phyloP scores from a whole-genome alignment of 768 basidiomycete species.

The Ephemerocybe angulata region DNA sequence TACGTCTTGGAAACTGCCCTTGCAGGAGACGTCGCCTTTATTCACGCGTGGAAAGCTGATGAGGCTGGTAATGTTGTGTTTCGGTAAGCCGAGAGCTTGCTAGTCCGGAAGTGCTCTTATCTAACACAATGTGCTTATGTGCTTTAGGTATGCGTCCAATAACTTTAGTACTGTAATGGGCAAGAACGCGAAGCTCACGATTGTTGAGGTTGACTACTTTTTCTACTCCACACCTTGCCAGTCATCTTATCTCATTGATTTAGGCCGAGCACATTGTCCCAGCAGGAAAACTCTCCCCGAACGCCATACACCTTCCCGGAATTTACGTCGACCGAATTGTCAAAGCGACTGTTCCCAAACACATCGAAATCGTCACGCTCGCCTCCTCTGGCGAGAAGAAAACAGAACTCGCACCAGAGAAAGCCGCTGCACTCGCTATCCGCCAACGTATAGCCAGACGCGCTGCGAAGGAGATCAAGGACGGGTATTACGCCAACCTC shows the following conservation, averaged over 20 bases:
- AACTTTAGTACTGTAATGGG: conserved; percentile 89
- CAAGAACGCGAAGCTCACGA: conserved; percentile 82
- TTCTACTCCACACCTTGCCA: neutral
- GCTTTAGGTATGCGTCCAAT: conserved; percentile 73
- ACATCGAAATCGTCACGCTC: conserved; percentile 72
- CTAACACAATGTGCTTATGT: no score
- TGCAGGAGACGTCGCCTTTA: conserved; percentile 77
- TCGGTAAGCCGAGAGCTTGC: conserved; percentile 44
- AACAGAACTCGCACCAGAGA: conserved; percentile 39
- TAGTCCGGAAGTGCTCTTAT: neutral
- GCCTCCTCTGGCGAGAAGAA: conserved; percentile 41
- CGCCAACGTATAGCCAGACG: conserved; percentile 79
- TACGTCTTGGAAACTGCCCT: conserved; percentile 82
- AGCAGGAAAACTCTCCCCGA: conserved; percentile 74
- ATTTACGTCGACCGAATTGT: conserved; percentile 91
- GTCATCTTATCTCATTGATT: neutral
- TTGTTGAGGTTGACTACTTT: conserved; percentile 63
- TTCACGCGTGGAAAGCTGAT: conserved; percentile 90
- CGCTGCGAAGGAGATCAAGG: conserved; percentile 84
- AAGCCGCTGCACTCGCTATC: conserved; percentile 49
- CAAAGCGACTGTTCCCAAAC: conserved; percentile 67
- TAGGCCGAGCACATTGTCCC: conserved; percentile 91
- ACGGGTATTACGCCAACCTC: conserved; percentile 85
- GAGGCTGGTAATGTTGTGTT: conserved; percentile 90
- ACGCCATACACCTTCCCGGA: conserved; percentile 77